Evolutionary conservation across 768 basidiomycete species (phyloP), one percentile per base, ranked within the genome.

Genomic region (Hygrophoropsis aurantiaca): DNA sequence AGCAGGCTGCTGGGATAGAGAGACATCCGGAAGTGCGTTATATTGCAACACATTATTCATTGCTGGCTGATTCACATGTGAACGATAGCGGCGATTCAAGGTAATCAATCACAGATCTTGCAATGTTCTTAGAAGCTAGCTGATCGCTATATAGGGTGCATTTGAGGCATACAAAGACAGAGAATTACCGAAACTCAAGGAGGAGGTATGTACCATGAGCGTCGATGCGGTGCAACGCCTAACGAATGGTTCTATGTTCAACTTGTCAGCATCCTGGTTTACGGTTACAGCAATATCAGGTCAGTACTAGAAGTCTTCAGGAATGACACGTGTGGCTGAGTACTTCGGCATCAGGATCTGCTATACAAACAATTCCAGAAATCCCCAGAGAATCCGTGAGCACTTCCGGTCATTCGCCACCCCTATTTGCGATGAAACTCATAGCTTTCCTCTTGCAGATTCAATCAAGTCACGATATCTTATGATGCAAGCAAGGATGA

Each of bases 341-440:
- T 13, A 30, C 27, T 30, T 30, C 27, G 27, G 27, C 27, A 6
- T 30, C 61, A 92, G 81, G 94, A 97, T 50, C 69, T 93, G 40
- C 70, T 97, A 40, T 86, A 81, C 80, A 97, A 95, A 69, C 84
- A 91, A 65, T 97, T 97, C 82, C 90, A 97, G 67, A 97, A 97
- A 67, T 85, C 90, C 2, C 90, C 93, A 0, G 94, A 97, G 52
- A 97, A 97, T 67, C 90, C 94, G 93, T 94, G 69, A 61, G 87
- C 66, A 1, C 21, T 36, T 37, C 27, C 7, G n/a, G n/a, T n/a
- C n/a, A 34, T 34, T 34, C n/a, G 36, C 16, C 7, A n/a, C 9
- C 27, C 27, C 27, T 30, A n/a, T 9, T n/a, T n/a, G 7, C 36
- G 7, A 9, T 16, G n/a, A 6, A 6, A 21, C 36, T 21, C 36